A percentile compares a stretch with the other conserved stretches of the same genome.
These are phyloP conservation scores for Sutorius australiensis DNA, from an alignment of 768 basidiomycete species.

Conservation along the genomic window DNA sequence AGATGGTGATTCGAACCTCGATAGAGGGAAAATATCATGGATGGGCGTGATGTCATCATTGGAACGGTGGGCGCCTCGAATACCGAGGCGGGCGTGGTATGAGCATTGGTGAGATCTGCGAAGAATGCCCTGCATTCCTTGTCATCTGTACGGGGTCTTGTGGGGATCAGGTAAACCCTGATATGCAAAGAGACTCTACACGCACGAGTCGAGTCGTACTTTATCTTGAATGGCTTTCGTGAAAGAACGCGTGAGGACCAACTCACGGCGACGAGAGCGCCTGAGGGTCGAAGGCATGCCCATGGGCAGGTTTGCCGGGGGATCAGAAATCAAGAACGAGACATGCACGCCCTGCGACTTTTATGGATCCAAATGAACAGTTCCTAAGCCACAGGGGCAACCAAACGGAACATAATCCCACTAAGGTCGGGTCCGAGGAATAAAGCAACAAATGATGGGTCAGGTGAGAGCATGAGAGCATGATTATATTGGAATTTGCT, in stretches of 20 bases:
- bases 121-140: constrained; percentile 19
- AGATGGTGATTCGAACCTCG: constrained; percentile 17
- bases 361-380: constrained; percentile 26
- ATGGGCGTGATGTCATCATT: constrained; percentile 21
- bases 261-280: constrained; percentile 45
- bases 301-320: constrained; percentile 15
- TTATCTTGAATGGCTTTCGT: constrained; percentile 44
- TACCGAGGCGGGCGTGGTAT: constrained; percentile 13
- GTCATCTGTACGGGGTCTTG: constrained; percentile 16
- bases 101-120: constrained; percentile 21
- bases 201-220: constrained; percentile 33
- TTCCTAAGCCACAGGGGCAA: constrained; percentile 30
- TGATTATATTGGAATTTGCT: constrained; percentile 1
- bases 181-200: not conserved
- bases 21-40: constrained; percentile 28
- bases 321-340: constrained; percentile 10
- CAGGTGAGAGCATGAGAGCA: constrained; percentile 8
- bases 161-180: constrained; percentile 4
- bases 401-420: constrained; percentile 7
- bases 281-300: constrained; percentile 42
- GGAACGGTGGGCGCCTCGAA: constrained; percentile 15
- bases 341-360: constrained; percentile 19
- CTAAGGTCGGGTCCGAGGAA: constrained; percentile 14
- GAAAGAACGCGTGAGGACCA: constrained; percentile 49
- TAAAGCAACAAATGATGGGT: constrained; percentile 6